Evolutionary conservation across 108 stramenopile species (phyloP), one percentile per base, ranked within the genome.

Genomic region (Conticribra guillardii): DNA sequence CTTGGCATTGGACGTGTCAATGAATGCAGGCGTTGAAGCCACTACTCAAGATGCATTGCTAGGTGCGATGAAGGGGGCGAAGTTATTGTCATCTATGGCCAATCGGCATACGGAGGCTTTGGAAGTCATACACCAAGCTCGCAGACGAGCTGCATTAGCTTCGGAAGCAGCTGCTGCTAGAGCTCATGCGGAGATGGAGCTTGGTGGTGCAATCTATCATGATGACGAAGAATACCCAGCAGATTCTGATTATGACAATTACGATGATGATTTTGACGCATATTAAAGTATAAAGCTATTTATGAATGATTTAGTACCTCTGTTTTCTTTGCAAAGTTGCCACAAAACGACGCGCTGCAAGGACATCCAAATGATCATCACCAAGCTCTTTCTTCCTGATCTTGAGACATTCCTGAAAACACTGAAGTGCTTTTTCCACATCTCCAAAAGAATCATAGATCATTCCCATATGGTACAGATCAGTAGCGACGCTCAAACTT

Each of bases 21-120:
- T 94, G 85, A 94, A 94, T 63, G n/a, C 70, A 1, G 37, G 11
- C 11, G 28, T 88, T 72, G 90, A 89, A 55, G 85, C 87, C 9
- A 68, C 73, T 29, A 88, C 80, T 49, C 59, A 87, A 24, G 33
- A 67, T 46, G 90, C 89, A 30, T 62, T 94, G 45, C 64, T 47
- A 7, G 47, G 71, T 3, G 76, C 72, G 14, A 63, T 69, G 17
- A 45, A 71, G 11, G 77, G 83, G 22, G 62, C 71, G n/a, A 53
- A 55, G 22, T 29, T 74, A 24, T 30, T 87, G 45, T 48, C 57
- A 3, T 83, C 85, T 55, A 88, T 87, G 86, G 85, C 90, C 24
- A 80, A 91, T 33, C 70, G 84, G 1, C 79, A 93, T 47, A 48
- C 81, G 70, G 78, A 82, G 21, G 82, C 69, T 17, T 29, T 88